Conservation (phyloP, 2,329 filamentous ascomycete species). For the Boeremia lycopersici region DNA sequence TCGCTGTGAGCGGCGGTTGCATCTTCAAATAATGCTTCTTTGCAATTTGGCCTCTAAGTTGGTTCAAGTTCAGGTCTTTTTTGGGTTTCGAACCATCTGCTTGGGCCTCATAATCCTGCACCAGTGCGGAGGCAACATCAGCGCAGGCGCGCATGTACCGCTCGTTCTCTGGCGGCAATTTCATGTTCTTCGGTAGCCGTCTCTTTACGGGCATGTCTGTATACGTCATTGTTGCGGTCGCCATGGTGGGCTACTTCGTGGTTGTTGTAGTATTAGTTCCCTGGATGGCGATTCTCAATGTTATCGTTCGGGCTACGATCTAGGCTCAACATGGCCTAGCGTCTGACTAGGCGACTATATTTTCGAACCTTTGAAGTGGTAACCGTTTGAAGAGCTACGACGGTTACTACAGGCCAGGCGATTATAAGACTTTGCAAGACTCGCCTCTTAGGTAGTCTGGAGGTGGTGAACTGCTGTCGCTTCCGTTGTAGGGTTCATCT, state of each 20-base stretch:
- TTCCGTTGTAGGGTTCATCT: no score
- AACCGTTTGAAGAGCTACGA: no score
- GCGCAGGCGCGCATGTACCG: slow-evolving; percentile 92
- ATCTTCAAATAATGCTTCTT: slow-evolving; percentile 91
- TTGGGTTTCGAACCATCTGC: slow-evolving; percentile 73
- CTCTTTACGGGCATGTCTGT: slow-evolving; percentile 57
- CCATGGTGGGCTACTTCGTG: slow-evolving; percentile 55
- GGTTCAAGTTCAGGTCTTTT: slow-evolving; percentile 92
- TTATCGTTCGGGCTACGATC: slow-evolving; percentile 24
- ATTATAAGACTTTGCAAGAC: no score
- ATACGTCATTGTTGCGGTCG: slow-evolving; percentile 62
- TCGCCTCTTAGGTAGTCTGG: no score
- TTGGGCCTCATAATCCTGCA: slow-evolving; percentile 88
- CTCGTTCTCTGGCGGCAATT: slow-evolving; percentile 90
- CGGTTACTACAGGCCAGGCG: no score
- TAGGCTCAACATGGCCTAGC: slow-evolving; percentile 1
- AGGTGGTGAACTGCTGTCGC: no score
- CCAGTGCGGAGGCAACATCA: slow-evolving; percentile 90
- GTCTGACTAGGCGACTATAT: no score
- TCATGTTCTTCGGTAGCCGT: slow-evolving; percentile 70
- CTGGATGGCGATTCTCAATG: slow-evolving; percentile 27
- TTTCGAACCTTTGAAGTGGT: no score
- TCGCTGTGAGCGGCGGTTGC: slow-evolving; percentile 91
- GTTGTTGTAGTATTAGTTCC: slow-evolving; percentile 16
- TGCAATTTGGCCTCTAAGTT: slow-evolving; percentile 80